These are phyloP conservation scores for Camelina laxa DNA, from an alignment of 345 rosid species.

Conservation along the genomic window DNA sequence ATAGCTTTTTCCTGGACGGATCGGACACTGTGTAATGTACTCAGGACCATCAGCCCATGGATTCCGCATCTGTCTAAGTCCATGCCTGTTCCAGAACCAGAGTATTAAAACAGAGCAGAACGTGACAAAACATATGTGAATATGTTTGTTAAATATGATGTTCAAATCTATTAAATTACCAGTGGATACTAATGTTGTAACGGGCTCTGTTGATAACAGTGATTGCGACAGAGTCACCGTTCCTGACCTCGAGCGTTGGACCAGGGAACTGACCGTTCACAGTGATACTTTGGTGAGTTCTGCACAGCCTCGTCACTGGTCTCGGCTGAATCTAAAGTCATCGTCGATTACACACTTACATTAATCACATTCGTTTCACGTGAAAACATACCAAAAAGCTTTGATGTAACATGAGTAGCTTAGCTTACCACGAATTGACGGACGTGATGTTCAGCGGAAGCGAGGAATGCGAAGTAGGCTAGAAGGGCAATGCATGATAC, in stretches of 20 bases:
- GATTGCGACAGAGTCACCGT: slow-evolving; percentile 76
- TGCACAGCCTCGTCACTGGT: slow-evolving; percentile 94
- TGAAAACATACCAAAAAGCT: slow-evolving; percentile 8
- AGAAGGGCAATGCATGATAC: slow-evolving; percentile 29
- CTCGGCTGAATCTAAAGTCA: slow-evolving; percentile 56
- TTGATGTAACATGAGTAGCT: slow-evolving; percentile 12
- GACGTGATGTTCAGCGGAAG: slow-evolving; percentile 47
- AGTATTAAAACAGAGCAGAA: slow-evolving; percentile 23
- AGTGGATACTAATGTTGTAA: slow-evolving; percentile 74
- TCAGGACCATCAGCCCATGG: slow-evolving; percentile 97
- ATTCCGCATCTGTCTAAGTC: slow-evolving; percentile 65
- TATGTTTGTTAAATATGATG: background rate
- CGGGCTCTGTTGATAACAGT: slow-evolving; percentile 67
- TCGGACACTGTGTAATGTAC: slow-evolving; percentile 83
- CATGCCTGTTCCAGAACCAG: slow-evolving; percentile 58
- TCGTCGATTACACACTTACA: background rate
- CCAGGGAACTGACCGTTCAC: slow-evolving; percentile 91
- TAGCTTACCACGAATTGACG: slow-evolving; percentile 44
- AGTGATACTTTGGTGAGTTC: slow-evolving; percentile 67
- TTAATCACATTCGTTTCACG: background rate
- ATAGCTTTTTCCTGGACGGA: slow-evolving; percentile 69
- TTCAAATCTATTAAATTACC: slow-evolving; percentile 47
- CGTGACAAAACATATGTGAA: slow-evolving; percentile 4
- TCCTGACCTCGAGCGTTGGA: slow-evolving; percentile 71
- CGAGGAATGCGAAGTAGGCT: slow-evolving; percentile 34